Percentiles rank a stretch among this genome's conserved stretches.
phyloP scores from a whole-genome alignment of 2,329 filamentous ascomycete species.

The Xylariaceae sp. region DNA sequence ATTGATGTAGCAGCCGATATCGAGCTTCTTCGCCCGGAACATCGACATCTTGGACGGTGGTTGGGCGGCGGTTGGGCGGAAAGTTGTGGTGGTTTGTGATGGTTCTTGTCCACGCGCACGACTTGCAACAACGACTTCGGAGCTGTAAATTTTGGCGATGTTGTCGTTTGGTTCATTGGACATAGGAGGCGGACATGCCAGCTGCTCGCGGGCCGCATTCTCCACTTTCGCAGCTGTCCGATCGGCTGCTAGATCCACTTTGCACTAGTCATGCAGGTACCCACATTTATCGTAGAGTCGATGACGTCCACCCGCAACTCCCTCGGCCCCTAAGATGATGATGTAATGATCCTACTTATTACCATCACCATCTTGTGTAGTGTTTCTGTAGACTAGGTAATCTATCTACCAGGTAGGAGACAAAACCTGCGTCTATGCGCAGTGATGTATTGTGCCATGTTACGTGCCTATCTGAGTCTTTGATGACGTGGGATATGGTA shows the following conservation, averaged over 20 bases:
- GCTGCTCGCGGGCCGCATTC: background rate
- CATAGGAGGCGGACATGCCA: background rate
- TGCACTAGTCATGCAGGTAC: background rate
- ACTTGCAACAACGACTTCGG: background rate
- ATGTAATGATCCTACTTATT: too few species aligned
- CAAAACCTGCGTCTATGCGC: too few species aligned
- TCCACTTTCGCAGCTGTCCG: too few species aligned
- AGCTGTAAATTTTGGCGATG: conserved; percentile 21
- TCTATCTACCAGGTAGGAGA: too few species aligned
- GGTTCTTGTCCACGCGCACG: conserved; percentile 1
- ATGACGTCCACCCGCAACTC: conserved; percentile 12
- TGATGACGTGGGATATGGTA: too few species aligned
- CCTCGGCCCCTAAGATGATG: too few species aligned
- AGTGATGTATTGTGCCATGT: too few species aligned
- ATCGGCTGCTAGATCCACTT: background rate
- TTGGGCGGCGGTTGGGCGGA: background rate
- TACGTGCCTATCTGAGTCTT: too few species aligned
- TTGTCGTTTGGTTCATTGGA: conserved; percentile 5
- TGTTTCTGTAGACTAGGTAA: too few species aligned
- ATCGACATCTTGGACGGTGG: conserved; percentile 59
- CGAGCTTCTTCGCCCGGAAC: conserved; percentile 85
- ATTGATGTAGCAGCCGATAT: conserved; percentile 83
- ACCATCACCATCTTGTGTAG: too few species aligned
- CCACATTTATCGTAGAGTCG: conserved; percentile 8
- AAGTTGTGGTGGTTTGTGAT: conserved; percentile 8